Percentiles rank a stretch among this genome's conserved stretches.
phyloP scores from a whole-genome alignment of 345 rosid species.

The Moringa oleifera region DNA sequence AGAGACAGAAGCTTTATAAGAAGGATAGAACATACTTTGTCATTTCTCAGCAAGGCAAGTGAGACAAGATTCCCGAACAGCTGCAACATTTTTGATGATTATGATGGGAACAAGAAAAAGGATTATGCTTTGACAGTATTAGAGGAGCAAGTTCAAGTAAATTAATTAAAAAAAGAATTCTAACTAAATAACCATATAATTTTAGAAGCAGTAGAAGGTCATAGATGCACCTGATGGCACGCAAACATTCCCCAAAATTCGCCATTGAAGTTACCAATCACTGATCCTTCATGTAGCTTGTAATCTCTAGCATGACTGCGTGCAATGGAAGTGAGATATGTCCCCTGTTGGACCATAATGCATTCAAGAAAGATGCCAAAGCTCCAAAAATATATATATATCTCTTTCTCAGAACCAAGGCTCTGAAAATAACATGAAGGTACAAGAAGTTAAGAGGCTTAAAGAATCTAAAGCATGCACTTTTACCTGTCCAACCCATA shows the following conservation, averaged over 20 bases:
- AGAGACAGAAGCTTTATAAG: neutral
- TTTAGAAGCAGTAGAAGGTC: slow-evolving; percentile 8
- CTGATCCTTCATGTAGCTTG: slow-evolving; percentile 57
- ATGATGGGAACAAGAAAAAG: neutral
- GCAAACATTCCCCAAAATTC: slow-evolving; percentile 91
- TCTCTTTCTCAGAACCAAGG: too few relatives aligned
- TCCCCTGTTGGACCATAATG: slow-evolving; percentile 50
- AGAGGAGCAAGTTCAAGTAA: slow-evolving; percentile 1
- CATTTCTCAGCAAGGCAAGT: slow-evolving; percentile 61
- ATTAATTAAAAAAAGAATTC: slow-evolving; percentile 3
- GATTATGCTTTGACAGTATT: slow-evolving; percentile 1
- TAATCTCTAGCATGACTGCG: slow-evolving; percentile 62
- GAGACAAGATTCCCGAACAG: slow-evolving; percentile 82
- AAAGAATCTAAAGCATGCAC: slow-evolving; percentile 12
- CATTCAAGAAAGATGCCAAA: neutral
- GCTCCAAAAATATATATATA: too few relatives aligned
- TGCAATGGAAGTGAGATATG: slow-evolving; percentile 85
- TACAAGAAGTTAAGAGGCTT: neutral
- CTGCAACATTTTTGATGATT: slow-evolving; percentile 33
- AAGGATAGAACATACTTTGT: slow-evolving; percentile 35
- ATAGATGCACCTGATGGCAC: slow-evolving; percentile 63
- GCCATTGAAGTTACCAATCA: slow-evolving; percentile 84
- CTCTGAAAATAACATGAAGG: neutral
- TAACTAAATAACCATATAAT: slow-evolving; percentile 4
- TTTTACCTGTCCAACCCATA: slow-evolving; percentile 96